These are phyloP conservation scores for Neurospora sp. DNA, from an alignment of 495 filamentous ascomycete genomes.

Conservation along the genomic window DNA sequence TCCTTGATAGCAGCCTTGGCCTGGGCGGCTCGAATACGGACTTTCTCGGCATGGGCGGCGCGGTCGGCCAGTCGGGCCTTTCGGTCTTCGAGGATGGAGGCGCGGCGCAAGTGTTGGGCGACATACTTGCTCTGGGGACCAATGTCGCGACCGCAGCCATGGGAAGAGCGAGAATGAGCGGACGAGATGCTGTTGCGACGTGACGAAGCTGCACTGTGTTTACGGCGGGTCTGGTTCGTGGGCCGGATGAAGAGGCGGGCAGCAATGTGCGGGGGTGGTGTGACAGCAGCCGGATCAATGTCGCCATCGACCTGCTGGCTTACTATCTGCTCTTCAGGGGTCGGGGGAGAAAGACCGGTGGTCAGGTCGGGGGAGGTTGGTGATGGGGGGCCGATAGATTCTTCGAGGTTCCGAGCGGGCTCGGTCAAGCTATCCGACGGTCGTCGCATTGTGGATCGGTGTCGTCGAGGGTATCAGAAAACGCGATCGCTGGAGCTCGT, in stretches of 20 bases:
- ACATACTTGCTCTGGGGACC: slow-evolving; percentile 69
- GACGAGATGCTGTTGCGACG: slow-evolving; percentile 87
- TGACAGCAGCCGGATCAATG: slow-evolving; percentile 35
- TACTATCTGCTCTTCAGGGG: slow-evolving; percentile 25
- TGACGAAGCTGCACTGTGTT: slow-evolving; percentile 76
- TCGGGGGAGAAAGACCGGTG: slow-evolving; percentile 24
- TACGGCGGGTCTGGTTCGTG: slow-evolving; percentile 54
- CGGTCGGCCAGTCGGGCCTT: slow-evolving; percentile 90
- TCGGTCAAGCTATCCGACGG: slow-evolving; percentile 34
- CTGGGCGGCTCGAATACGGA: slow-evolving; percentile 80
- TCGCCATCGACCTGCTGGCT: slow-evolving; percentile 14
- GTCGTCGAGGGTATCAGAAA: neutral
- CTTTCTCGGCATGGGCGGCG: slow-evolving; percentile 91
- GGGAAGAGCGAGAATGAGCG: slow-evolving; percentile 57
- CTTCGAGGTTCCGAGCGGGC: slow-evolving; percentile 34
- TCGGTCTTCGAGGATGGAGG: slow-evolving; percentile 84
- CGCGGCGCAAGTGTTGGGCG: slow-evolving; percentile 81
- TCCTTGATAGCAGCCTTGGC: slow-evolving; percentile 64
- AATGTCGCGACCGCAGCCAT: slow-evolving; percentile 48
- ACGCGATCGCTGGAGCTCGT: neutral
- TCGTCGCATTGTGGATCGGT: slow-evolving; percentile 27
- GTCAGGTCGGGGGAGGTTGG: slow-evolving; percentile 21
- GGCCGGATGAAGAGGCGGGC: slow-evolving; percentile 70
- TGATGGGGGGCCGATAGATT: slow-evolving; percentile 30
- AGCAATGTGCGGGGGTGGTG: slow-evolving; percentile 73